Evolutionary conservation across 2,329 filamentous ascomycete genomes (phyloP), one percentile per base, ranked within the genome.

Genomic region (Aspergillus glaucus): DNA sequence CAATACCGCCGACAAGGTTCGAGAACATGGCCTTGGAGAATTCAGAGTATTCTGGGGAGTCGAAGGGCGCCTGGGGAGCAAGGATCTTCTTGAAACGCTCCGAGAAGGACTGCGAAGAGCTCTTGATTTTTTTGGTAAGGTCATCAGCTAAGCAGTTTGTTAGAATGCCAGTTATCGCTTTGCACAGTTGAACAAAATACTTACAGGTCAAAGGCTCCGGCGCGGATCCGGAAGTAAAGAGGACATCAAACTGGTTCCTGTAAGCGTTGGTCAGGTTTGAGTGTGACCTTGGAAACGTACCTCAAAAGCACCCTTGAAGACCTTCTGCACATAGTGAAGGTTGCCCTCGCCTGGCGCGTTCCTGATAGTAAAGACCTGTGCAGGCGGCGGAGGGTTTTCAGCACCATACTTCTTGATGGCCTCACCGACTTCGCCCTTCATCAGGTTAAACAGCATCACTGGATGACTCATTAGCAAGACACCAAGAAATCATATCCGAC

Each of bases 11-110:
- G 32, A 95, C 78, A 30, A 98, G 75, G 66, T 97, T 98, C 1
- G 92, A 96, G 58, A 98, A 87, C 77, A 98, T 86, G 55, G 86
- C 91, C 66, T 88, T 87, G 54, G 85, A 88, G 66, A 97, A 96
- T 49, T 78, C 78, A 43, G 81, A 76, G 65, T 94, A 93, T 61
- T 88, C 82, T 3, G 81, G 77, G 3, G 80, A 78, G 15, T 80
- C 74, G 68, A 93, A 98, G 0, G 93, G 92, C 0, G 84, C 74
- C 61, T 89, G 79, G 1, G 89, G 84, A 46, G 82, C 76, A 63
- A 93, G 86, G 28, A 88, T 76, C 17, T 82, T 77, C 12, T 80
- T 72, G 66, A 95, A 98, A 24, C 86, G 84, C 45, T 86, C 77
- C 30, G 80, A 80, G 67, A 96, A 97, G 4, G 79, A 75, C 44